Base-by-base conservation (phyloP, 225 moss, liverwort and hornwort genomes). In the Bryoerythrophyllum caledonicum region DNA sequence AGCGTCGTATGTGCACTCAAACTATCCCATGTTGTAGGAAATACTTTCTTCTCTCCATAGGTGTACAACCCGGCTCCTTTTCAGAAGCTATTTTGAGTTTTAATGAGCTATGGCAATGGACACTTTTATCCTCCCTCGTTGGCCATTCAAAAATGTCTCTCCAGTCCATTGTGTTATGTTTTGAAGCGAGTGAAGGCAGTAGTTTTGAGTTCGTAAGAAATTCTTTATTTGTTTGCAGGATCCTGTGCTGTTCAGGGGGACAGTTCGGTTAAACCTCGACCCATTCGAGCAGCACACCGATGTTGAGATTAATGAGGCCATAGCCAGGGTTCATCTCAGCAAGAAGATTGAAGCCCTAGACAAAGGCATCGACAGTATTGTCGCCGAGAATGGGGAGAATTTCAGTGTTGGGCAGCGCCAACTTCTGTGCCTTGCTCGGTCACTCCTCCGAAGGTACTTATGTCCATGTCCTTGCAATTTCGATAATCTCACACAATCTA, bases 321-420 rank as follows among this genome's bases (percentile, higher is more conserved):
- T 95, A 63, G 75, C 65, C 26, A 91, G 63, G 76, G 95, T 99
- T 65, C 88, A 95, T 72, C 70, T 99, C 0, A 86, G 68, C 49
- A 75, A 68, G 23, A 93, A 95, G 80, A 77, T 99, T 8, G 85
- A 80, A 65, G 79, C 83, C 65, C 53, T 99, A 28, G 86, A 88
- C 49, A 75, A 46, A 25, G 94, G 94, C 74, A 73, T 94, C 43
- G 87, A 90, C 51, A 91, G 93, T 23, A 63, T 72, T 38, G 93
- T 95, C n/a, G 73, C 80, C 16, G 91, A 92, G 62, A 93, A 95
- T 80, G 95, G 93, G 63, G 92, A 89, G 60, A 95, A 92, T 75
- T 95, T 95, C 70, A 92, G 94, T 74, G 89, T 95, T 43, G 94
- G 94, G 24, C 86, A 95, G 69, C 87, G 94, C 28, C 94, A 95